Base-by-base conservation (phyloP, 2,329 filamentous ascomycete species). In the Stemphylium lycopersici region DNA sequence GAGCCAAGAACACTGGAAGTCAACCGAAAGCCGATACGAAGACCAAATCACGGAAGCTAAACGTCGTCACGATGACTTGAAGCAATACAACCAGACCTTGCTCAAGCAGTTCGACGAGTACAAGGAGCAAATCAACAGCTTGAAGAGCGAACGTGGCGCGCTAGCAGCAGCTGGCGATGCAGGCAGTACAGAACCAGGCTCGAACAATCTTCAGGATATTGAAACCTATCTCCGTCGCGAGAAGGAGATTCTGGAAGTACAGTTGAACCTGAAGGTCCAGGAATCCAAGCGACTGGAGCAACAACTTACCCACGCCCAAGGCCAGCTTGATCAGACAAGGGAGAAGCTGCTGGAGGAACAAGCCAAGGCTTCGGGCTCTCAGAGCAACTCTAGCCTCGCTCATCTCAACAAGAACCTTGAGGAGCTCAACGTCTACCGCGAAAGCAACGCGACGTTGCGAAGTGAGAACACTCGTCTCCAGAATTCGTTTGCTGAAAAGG, bases 201-300 rank as follows among this genome's bases (percentile, higher is more conserved):
- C 87, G 8, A 90, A 91, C 62, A 90, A 90, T 48, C 84, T 96
- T 8, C 90, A 95, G 58, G 93, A 98, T 68, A 85, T 99, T 52
- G 96, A 96, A 77, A 89, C 86, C 58, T 99, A 95, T 74, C 80
- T 99, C 57, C 89, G 93, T 40, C 89, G 91, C 37, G 96, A 99
- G 77, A 99, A 98, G 80, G 95, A 98, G 72, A 98, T 99, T 62
- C 84, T 97, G 7, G 93, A 99, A 66, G 91, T 97, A n/a, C 93
- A 98, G 69, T 90, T 92, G 67, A 93, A 97, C 65, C 82, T 98
- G 39, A 93, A 93, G 67, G 83, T 87, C 0, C 91, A 96, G 66
- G 95, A 99, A 76, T 83, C 87, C 48, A 96, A 96, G 76, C 87
- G 95, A 48, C 78, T 97, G 37, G 90, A 93, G 68, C 91, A 97